phyloP scores from a whole-genome alignment of 441 rosid genomes.

The Dalechampia spathulata region DNA sequence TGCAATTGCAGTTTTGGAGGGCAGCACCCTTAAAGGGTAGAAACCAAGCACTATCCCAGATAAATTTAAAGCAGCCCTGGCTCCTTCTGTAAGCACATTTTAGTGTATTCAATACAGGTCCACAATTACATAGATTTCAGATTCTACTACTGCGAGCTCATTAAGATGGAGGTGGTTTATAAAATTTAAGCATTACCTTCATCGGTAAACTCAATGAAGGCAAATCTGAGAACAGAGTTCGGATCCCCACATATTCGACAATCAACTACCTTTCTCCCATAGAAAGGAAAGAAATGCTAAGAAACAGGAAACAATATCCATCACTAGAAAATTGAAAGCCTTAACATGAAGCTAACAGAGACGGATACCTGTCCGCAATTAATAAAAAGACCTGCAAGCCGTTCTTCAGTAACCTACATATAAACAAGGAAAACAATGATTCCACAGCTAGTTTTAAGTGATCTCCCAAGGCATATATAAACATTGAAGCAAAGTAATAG shows the following conservation, averaged over 20 bases:
- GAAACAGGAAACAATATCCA: conserved; percentile 2
- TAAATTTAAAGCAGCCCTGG: conserved; percentile 55
- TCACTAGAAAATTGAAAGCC: neutral
- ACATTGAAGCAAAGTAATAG: neutral
- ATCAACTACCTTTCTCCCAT: conserved; percentile 56
- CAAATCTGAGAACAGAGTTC: conserved; percentile 80
- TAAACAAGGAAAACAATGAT: too few species aligned
- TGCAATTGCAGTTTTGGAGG: conserved; percentile 93
- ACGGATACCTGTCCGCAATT: conserved; percentile 82
- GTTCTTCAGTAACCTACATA: conserved; percentile 97
- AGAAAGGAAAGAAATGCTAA: conserved; percentile 10
- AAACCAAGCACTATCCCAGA: conserved; percentile 85
- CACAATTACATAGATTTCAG: neutral
- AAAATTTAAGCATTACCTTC: conserved; percentile 41
- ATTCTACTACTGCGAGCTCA: neutral
- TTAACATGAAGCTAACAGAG: conserved; percentile 1
- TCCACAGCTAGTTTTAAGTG: too few species aligned
- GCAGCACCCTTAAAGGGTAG: conserved; percentile 83
- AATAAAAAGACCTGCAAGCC: conserved; percentile 72
- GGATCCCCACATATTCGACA: conserved; percentile 96
- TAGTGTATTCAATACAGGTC: neutral
- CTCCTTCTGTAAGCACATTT: conserved; percentile 41
- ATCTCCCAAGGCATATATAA: neutral
- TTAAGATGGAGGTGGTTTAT: neutral
- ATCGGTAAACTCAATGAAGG: too few species aligned